Evolutionary conservation across 768 basidiomycete genomes (phyloP), one percentile per base, ranked within the genome.

Genomic region (Pilatotrama ljubarskyi): DNA sequence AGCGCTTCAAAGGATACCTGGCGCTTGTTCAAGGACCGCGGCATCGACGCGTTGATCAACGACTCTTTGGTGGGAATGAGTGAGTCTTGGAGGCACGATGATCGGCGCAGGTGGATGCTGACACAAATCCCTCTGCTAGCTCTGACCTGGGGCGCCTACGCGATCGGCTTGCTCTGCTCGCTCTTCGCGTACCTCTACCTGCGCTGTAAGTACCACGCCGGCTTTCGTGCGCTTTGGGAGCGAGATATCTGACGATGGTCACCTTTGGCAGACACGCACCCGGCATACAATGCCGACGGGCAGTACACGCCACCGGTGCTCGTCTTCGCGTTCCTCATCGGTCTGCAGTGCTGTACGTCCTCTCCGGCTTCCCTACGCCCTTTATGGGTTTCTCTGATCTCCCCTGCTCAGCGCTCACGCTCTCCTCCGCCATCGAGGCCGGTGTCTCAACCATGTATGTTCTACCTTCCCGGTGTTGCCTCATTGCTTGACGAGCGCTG

Each of bases 361-460:
- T 24, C 11, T 26, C 44, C n/a, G n/a, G n/a, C 1, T 5, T 5
- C 35, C 13, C 1, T 22, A 4, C 40, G 0, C 17, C 24, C 18
- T 14, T 2, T 17, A 14, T 29, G 9, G 4, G 15, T 62, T 35
- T 0, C 32, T 24, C 20, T 35, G 11, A 18, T 20, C 6, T 2
- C 41, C 24, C 42, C 11, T 51, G 60, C 20, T 20, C 61, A 90
- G 88, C 84, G 15, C 72, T 88, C 61, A 90, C 88, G 6, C 74
- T 90, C 61, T 83, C 84, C 2, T 86, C 87, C 13, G 84, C 88
- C 3, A 85, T 92, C 64, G 91, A 93, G 69, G 91, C 90, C 14
- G 93, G 91, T 50, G 91, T 94, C 1, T 93, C 91, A 2, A 93
- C 91, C 1, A 92, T 93, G 85, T 91, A 71, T 63, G 82, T 69